Evolutionary conservation across 768 basidiomycete species (phyloP).

Genomic region (Leucocoprinus birnbaumii): DNA sequence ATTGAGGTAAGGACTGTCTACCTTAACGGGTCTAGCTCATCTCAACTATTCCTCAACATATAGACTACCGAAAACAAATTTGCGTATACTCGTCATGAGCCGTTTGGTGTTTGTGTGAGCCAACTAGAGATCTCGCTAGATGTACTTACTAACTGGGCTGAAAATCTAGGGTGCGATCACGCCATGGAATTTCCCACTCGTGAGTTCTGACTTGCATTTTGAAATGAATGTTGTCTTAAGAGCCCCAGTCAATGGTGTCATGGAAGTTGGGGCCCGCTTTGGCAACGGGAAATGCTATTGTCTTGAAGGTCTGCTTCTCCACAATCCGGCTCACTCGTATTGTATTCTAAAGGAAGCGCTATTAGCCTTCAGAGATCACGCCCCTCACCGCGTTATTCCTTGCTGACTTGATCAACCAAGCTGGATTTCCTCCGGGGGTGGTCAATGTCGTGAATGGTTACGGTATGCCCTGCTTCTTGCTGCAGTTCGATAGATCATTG

Average conservation of each 20-base stretch:
- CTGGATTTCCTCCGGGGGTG: constrained; percentile 78
- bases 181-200: constrained; percentile 55
- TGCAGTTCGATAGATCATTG: background rate
- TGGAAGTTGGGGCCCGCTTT: constrained; percentile 78
- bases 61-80: constrained; percentile 56
- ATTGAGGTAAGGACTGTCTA: constrained; percentile 47
- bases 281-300: constrained; percentile 70
- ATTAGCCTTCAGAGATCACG: constrained; percentile 74
- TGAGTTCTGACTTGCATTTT: background rate
- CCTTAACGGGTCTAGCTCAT: background rate
- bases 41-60: too few relatives aligned
- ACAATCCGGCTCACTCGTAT: too few relatives aligned
- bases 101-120: constrained; percentile 46
- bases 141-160: background rate
- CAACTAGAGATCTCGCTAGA: background rate
- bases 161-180: constrained; percentile 44
- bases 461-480: constrained; percentile 27
- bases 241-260: constrained; percentile 40
- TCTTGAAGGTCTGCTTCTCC: constrained; percentile 63
- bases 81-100: constrained; percentile 69
- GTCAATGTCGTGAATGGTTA: constrained; percentile 72
- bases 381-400: constrained; percentile 61
- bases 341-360: background rate
- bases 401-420: constrained; percentile 55
- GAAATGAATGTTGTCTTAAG: background rate